These are phyloP conservation scores for Dittrichia graveolens DNA, from an alignment of 129 eudicot species.

Conservation along the genomic window DNA sequence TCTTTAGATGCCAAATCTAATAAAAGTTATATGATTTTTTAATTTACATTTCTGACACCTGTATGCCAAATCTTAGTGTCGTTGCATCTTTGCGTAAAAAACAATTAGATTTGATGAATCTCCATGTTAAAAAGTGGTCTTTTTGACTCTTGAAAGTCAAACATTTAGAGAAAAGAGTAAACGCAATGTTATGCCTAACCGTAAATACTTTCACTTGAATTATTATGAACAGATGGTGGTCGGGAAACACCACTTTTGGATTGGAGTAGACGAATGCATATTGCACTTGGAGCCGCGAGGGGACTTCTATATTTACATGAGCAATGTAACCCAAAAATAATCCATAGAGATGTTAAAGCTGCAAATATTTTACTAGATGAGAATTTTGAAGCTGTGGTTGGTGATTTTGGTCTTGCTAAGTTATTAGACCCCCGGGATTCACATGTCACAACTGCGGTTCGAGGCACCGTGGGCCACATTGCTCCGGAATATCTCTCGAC, in stretches of 20 bases:
- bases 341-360: conserved; percentile 94
- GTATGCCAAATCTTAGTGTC: not conserved
- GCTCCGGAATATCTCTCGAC: conserved; percentile 98
- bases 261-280: conserved; percentile 84
- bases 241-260: conserved; percentile 77
- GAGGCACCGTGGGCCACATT: conserved; percentile 95
- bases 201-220: not conserved
- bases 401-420: conserved; percentile 99
- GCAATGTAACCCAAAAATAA: conserved; percentile 91
- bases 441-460: conserved; percentile 95
- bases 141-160: conserved; percentile 15
- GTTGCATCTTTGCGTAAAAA: not conserved
- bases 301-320: conserved; percentile 92
- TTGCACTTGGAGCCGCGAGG: conserved; percentile 91
- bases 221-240: conserved; percentile 48
- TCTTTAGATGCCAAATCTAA: not conserved
- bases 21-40: not conserved
- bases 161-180: not conserved
- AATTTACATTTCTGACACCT: not conserved
- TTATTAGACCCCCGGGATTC: conserved; percentile 84
- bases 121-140: not conserved
- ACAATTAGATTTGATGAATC: not conserved
- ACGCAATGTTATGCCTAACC: not conserved
- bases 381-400: conserved; percentile 92
- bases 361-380: conserved; percentile 93